Conservation (phyloP, 805 yeast genomes). For the Candida loeiensis region DNA sequence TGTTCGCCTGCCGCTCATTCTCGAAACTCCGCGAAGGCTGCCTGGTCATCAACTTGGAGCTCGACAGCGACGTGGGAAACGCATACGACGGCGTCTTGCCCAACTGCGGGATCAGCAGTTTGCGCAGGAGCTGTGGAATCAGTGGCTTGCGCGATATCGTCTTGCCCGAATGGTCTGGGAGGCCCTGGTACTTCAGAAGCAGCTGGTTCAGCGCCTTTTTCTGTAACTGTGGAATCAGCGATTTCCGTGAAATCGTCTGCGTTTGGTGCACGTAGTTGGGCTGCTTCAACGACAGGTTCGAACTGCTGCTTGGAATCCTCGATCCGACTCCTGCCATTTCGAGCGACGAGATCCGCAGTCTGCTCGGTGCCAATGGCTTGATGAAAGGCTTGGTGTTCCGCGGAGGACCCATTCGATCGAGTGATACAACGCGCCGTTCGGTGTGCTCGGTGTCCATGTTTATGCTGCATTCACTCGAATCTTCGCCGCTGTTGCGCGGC, state of each 20-base stretch:
- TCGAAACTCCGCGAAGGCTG: constrained; percentile 3
- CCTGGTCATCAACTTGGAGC: constrained; percentile 3
- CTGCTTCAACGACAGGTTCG: not conserved
- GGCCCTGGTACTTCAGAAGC: constrained; percentile 1
- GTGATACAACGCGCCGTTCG: constrained; percentile 1
- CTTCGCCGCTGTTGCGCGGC: not conserved
- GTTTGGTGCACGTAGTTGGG: constrained; percentile 1
- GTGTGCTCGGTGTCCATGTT: too few relatives aligned
- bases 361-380: constrained; percentile 27
- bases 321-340: constrained; percentile 32
- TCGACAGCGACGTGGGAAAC: constrained; percentile 7
- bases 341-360: constrained; percentile 26
- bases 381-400: constrained; percentile 12
- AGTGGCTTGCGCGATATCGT: constrained; percentile 2
- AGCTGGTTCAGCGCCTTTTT: constrained; percentile 9
- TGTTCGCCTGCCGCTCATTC: constrained; percentile 1
- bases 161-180: not conserved
- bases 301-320: not conserved
- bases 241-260: constrained; percentile 8
- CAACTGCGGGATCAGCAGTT: constrained; percentile 16
- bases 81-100: constrained; percentile 5
- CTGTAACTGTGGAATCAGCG: constrained; percentile 13
- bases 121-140: constrained; percentile 14
- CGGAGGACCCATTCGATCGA: constrained; percentile 3
- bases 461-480: too few relatives aligned